Evolutionary conservation across 352 stramenopile genomes (phyloP).

Genomic region (Globisporangium emineosum): DNA sequence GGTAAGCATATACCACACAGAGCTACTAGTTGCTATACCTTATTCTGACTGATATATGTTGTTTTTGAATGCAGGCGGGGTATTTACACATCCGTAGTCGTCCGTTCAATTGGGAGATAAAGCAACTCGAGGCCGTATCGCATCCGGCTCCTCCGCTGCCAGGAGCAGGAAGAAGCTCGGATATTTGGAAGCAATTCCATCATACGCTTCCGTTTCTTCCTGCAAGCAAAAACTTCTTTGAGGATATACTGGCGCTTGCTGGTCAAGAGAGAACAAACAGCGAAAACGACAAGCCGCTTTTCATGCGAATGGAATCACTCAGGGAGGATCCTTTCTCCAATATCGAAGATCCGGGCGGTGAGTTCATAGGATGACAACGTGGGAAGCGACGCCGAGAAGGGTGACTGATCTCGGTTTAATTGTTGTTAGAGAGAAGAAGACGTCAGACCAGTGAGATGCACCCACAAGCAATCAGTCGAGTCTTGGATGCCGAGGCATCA

Average conservation of each 20-base stretch:
- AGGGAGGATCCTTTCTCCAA: conserved; percentile 9
- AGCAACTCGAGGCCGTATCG: conserved; percentile 41
- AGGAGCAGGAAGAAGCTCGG: conserved; percentile 41
- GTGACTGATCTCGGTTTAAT: not conserved
- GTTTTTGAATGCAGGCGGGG: conserved; percentile 29
- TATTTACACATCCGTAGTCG: conserved; percentile 51
- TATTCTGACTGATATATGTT: not conserved
- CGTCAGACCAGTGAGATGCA: conserved; percentile 78
- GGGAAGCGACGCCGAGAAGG: not conserved
- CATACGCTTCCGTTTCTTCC: conserved; percentile 78
- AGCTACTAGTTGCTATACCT: not conserved
- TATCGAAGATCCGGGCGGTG: conserved; percentile 13
- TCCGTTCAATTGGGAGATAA: conserved; percentile 49
- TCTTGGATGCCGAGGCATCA: conserved; percentile 59
- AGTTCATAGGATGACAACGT: not conserved
- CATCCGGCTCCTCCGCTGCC: conserved; percentile 59
- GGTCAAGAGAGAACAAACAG: not conserved
- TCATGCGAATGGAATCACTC: conserved; percentile 2
- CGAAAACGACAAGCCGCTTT: not conserved
- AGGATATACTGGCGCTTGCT: conserved; percentile 58
- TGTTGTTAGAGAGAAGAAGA: conserved; percentile 29
- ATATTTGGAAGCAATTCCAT: conserved; percentile 75
- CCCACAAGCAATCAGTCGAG: conserved; percentile 60
- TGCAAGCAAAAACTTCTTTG: conserved; percentile 80
- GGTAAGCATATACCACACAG: conserved; percentile 23